Evolutionary conservation across 2,329 filamentous ascomycete genomes (phyloP), one percentile per base, ranked within the genome.

Genomic region (Emergomyces africanus): DNA sequence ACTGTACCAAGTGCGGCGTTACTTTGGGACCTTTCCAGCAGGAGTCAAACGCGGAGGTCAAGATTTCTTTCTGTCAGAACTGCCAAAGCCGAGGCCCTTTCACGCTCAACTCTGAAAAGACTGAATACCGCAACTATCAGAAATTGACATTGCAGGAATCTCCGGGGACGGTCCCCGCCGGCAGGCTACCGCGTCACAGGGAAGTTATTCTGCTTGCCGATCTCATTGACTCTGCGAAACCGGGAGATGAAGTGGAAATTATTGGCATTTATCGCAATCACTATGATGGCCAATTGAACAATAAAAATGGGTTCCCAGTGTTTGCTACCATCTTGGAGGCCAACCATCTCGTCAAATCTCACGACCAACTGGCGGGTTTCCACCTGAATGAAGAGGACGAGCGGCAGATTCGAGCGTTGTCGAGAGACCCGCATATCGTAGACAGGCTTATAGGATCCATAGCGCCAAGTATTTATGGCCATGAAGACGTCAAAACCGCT

Each of bases 201-300:
- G 94, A 99, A 70, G 92, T 99, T 42, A 90, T 99, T 63, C 82
- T 99, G 14, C 83, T 99, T 2, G 97, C 94, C 84, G 94, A 99
- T 75, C 80, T 99, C 58, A 99, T 99, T 65, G 94, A 99, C 74
- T 89, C 84, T 63, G 92, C 92, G 48, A 99, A 99, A 77, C 94
- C 94, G 33, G 94, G 94, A 59, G 94, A 99, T 74, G 95, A 99
- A 71, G 91, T 99, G 59, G 94, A 99, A 70, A 86, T 99, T 10
- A 97, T 91, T 8, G 94, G 94, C 63, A 89, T 96, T 66, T 99
- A 99, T 76, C 87, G 90, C 67, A 99, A 99, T 79, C 97, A 95
- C 76, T 99, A 96, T 69, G 92, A 97, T 71, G 91, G 94, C 3
- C 90, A 95, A 66, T 82, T 99, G 58, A 99, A 99, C 77, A 97